Evolutionary conservation across 495 filamentous ascomycete genomes (phyloP).

Genomic region (Penicillium manginii): DNA sequence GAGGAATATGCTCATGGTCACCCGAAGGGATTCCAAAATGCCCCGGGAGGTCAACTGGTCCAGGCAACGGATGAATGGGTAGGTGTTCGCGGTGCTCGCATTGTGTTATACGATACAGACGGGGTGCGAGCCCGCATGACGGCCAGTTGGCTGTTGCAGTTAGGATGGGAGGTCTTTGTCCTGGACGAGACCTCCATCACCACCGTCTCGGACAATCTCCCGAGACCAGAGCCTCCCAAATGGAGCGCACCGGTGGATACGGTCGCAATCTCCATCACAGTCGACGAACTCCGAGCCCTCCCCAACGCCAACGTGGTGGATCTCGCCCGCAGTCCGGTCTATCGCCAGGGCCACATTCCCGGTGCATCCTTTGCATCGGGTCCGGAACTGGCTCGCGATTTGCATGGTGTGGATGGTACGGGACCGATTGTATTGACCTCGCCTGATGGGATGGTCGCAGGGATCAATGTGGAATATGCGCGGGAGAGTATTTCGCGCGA

Average conservation of each 20-base stretch:
- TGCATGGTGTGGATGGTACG: conserved; percentile 6
- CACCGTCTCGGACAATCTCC: not conserved
- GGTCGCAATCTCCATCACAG: conserved; percentile 11
- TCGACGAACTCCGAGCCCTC: conserved; percentile 12
- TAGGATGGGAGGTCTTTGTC: conserved; percentile 34
- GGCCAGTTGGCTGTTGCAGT: conserved; percentile 30
- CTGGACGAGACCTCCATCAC: conserved; percentile 13
- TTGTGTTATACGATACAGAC: conserved; percentile 32
- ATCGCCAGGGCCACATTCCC: conserved; percentile 31
- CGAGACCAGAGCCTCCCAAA: not conserved
- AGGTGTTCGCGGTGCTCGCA: conserved; percentile 28
- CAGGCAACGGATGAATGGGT: conserved; percentile 35
- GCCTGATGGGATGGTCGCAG: conserved; percentile 40
- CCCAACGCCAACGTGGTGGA: conserved; percentile 22
- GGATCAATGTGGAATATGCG: conserved; percentile 36
- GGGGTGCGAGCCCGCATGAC: conserved; percentile 31
- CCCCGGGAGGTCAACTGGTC: conserved; percentile 33
- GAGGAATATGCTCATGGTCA: conserved; percentile 26
- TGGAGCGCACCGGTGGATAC: conserved; percentile 5
- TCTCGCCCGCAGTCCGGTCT: conserved; percentile 30
- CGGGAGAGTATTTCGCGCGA: conserved; percentile 9
- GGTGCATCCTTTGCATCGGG: conserved; percentile 33
- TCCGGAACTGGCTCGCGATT: conserved; percentile 27
- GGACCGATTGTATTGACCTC: conserved; percentile 32
- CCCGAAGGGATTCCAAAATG: conserved; percentile 26